Evolutionary conservation across 1,284 basidiomycete species (phyloP), one percentile per base, ranked within the genome.

Genomic region (Schizophyllum commune): DNA sequence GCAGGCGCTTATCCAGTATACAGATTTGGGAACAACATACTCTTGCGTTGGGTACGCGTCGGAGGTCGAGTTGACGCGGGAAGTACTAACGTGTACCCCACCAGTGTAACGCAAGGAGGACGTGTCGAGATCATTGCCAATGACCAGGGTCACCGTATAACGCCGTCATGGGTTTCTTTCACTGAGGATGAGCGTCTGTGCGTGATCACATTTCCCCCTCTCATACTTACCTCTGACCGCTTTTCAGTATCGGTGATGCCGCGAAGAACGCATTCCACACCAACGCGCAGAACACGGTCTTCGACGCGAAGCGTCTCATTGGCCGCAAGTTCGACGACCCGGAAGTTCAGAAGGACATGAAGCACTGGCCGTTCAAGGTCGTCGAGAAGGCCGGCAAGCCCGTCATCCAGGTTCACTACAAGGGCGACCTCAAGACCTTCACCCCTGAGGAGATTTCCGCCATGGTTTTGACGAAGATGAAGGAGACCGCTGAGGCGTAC

Each of bases 401-500:
- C 58, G 78, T 83, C 64, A 90, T 99, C 71, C 78, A 85, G 68
- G 90, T 99, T 70, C 78, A 89, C 68, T 89, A 95, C 87, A 90
- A 89, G 77, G 86, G 89, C 67, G 92, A 96, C 73, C 76, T 52
- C 60, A 15, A 66, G 56, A 56, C 60, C 13, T 52, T 66, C 33
- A 39, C 87, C 2, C 89, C 93, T 1, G 92, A 96, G 75, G 93
- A 95, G 77, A 85, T 95, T 68, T 92, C 88, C 61, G 93, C 96
- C 62, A 99, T 98, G 96, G 85, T 99, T 70, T 79, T 98, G 64
- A 81, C 76, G 64, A 98, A 98, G 84, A 98, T 99, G 96, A 98
- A 98, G 86, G 96, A 98, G 81, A 98, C 94, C 55, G 96, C 96
- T 65, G 96, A 98, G 83, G 93, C 95, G 21, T 98, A 98, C 78